Base-by-base conservation (phyloP, 2,329 filamentous ascomycete genomes). In the Dactylellina parvicollis region DNA sequence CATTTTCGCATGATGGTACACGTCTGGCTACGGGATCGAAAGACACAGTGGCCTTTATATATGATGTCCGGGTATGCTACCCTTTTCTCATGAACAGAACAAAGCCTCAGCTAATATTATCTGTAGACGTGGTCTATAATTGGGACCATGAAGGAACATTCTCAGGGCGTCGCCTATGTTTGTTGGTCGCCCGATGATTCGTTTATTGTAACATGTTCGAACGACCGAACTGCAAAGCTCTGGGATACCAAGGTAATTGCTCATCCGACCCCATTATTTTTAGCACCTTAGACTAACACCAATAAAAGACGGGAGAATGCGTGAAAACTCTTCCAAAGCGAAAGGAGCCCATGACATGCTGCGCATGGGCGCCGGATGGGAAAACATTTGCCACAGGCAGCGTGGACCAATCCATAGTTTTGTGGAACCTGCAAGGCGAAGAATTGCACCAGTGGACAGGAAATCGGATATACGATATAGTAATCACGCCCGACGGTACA, bases 111-210 rank as follows among this genome's bases (percentile, higher is more conserved):
- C 57, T 56, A 54, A 72, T 24, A 5, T n/a, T 24, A 20, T 12
- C 36, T 54, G 12, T 50, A 83, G 1, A 86, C 86, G 0, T 96
- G 93, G 79, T 82, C 86, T 14, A 82, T 90, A 5, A 78, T 90
- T 2, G 85, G 88, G 64, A 84, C 81, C 47, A 82, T 96, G 8
- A 82, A 83, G 3, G 88, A 89, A 2, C 91, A 96, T 77, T 84
- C 86, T 1, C 83, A 82, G 1, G 90, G 91, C 0, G 89, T 97
- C 10, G 89, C 90, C 18, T 92, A 93, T 78, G 82, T 96, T 2
- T 85, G 91, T 1, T 99, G 95, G 92, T 97, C 93, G 79, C 95
- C 93, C 3, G 92, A 99, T 80, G 92, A 96, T 81, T 86, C 86
- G 0, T 91, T 91, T 81, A 84, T 99, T 32, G 88, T 98, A 38